Base-by-base conservation (phyloP, 78 protist species). In the Mantamonas sphyraenae region DNA sequence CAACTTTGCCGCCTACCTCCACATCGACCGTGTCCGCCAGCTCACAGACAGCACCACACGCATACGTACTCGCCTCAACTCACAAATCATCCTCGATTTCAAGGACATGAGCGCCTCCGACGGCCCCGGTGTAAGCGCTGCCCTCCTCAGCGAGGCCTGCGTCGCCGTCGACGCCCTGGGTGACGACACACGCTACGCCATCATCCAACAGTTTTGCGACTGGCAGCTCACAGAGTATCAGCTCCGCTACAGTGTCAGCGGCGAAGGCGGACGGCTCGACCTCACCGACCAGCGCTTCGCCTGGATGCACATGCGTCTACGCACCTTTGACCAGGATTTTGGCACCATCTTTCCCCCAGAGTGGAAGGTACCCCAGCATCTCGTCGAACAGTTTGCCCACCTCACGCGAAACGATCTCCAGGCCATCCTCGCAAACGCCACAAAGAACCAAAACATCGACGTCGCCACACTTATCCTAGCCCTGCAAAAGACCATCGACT, bases 401-500 rank as follows among this genome's bases (percentile, higher is more conserved):
- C 51, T 37, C 65, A 71, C 83, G 37, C 1, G 40, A 10, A 38
- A 35, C 53, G 66, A 77, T n/a, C 33, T 77, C 20, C 33, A 40
- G 3, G 51, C 57, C 26, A 43, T 20, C 22, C 64, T 77, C 43
- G n/a, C n/a, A n/a, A n/a, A n/a, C n/a, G n/a, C n/a, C 33, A 26
- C 26, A 12, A 58, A 12, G 33, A 20, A 0, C 56, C 10, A 30
- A 43, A 2, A 9, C 34, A 57, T 66, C 39, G 39, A 77, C 38
- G 70, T 79, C 34, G 56, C 53, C n/a, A 22, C 53, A 35, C 62
- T 79, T 31, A 37, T 67, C 28, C 33, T 53, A 16, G 69, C 53
- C 39, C 72, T 79, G 8, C 73, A 38, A 22, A 65, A 67, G 70
- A 62, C 77, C 17, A 39, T 50, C 40, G 82, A 69, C 26, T 51